A percentile compares a stretch with the other conserved stretches of the same genome.
Evolutionary conservation across 768 basidiomycete species (phyloP).

Genomic region (Astraeus odoratus): DNA sequence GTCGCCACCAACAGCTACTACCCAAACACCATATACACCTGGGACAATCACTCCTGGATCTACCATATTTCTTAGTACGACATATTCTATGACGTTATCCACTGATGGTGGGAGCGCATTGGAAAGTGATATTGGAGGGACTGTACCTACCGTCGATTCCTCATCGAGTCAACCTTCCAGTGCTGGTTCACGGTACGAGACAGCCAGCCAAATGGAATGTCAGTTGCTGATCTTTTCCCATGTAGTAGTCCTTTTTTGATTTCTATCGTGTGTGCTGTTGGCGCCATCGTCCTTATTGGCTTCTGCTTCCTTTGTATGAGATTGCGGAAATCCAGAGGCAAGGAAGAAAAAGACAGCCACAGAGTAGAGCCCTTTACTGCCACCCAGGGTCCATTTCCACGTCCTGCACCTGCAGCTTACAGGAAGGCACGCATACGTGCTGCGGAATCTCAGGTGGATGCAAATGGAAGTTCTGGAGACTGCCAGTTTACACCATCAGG

Average conservation of each 20-base stretch:
- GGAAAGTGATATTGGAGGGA: too few relatives aligned
- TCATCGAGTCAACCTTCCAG: too few relatives aligned
- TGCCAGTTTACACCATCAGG: too few relatives aligned
- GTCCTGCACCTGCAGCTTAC: neutral
- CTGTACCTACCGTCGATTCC: too few relatives aligned
- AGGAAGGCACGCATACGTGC: conserved; percentile 4
- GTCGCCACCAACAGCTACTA: too few relatives aligned
- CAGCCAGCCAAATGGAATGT: neutral
- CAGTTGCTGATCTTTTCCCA: conserved; percentile 3
- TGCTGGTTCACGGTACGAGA: too few relatives aligned
- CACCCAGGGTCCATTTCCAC: neutral
- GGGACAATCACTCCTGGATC: too few relatives aligned
- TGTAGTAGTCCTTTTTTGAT: conserved; percentile 1
- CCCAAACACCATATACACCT: too few relatives aligned
- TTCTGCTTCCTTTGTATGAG: conserved; percentile 6
- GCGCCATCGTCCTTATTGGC: neutral
- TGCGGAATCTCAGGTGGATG: neutral
- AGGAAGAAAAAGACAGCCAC: neutral
- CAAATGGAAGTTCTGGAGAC: neutral
- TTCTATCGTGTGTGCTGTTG: conserved; percentile 2
- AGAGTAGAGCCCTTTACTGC: conserved; percentile 5
- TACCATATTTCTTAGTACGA: too few relatives aligned
- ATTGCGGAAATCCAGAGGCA: conserved; percentile 1
- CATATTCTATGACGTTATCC: too few relatives aligned
- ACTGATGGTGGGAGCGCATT: too few relatives aligned